These are phyloP conservation scores for Pythium coloratum DNA, from an alignment of 352 stramenopile genomes.

Conservation along the genomic window DNA sequence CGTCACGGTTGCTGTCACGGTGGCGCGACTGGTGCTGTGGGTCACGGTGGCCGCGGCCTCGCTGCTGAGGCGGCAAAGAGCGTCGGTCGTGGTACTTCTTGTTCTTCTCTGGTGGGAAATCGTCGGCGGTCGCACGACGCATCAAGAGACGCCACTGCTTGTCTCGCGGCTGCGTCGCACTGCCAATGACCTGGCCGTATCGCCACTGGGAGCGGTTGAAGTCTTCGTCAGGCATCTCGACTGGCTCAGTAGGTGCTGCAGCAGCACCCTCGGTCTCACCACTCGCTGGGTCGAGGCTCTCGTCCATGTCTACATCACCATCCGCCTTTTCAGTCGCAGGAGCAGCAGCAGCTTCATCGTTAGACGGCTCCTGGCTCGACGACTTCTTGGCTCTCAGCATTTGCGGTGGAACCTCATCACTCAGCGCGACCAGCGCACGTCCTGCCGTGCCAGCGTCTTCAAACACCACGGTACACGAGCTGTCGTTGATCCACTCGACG, in stretches of 20 bases:
- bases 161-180: slow-evolving; percentile 42
- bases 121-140: slow-evolving; percentile 66
- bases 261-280: slow-evolving; percentile 29
- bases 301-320: slow-evolving; percentile 60
- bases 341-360: not conserved
- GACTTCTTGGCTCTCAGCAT: slow-evolving; percentile 24
- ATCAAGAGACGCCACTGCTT: slow-evolving; percentile 77
- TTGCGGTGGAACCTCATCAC: slow-evolving; percentile 50
- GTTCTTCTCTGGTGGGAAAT: slow-evolving; percentile 80
- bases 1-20: not conserved
- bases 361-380: not conserved
- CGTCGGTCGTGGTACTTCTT: slow-evolving; percentile 76
- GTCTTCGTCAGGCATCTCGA: slow-evolving; percentile 44
- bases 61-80: slow-evolving; percentile 17
- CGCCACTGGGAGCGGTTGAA: slow-evolving; percentile 76
- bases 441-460: slow-evolving; percentile 70
- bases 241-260: not conserved
- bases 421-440: slow-evolving; percentile 60
- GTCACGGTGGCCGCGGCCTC: slow-evolving; percentile 26
- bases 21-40: slow-evolving; percentile 16
- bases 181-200: slow-evolving; percentile 51
- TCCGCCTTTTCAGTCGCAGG: slow-evolving; percentile 17
- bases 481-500: slow-evolving; percentile 89
- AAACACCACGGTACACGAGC: slow-evolving; percentile 81
- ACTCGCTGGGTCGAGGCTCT: slow-evolving; percentile 22